phyloP scores from a whole-genome alignment of 2,329 filamentous ascomycete species.

The Leptographium lundbergii region DNA sequence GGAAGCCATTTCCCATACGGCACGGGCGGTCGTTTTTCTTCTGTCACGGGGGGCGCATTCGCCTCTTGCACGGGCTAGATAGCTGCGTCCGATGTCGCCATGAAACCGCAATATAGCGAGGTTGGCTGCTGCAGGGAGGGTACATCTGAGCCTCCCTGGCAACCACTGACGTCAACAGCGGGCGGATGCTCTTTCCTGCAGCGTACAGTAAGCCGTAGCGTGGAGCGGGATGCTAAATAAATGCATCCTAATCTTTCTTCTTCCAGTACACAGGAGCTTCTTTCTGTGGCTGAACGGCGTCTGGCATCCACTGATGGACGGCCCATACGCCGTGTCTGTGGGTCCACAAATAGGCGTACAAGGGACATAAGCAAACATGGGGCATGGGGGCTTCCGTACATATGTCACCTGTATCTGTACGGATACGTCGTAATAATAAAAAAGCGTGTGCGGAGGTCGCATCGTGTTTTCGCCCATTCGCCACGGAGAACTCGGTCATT shows the following conservation, averaged over 20 bases:
- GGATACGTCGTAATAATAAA: no score
- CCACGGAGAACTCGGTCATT: background rate
- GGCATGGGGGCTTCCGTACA: background rate
- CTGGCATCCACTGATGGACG: background rate
- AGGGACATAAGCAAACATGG: background rate
- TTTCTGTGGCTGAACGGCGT: background rate
- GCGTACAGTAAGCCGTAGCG: background rate
- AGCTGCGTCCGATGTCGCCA: background rate
- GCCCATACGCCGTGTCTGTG: background rate
- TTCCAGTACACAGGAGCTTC: background rate
- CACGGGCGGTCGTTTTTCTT: background rate
- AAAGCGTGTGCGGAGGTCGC: background rate
- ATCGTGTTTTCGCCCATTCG: slow-evolving; percentile 1
- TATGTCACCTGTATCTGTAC: background rate
- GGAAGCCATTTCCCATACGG: background rate
- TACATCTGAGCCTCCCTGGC: background rate
- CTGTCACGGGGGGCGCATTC: background rate
- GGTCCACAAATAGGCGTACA: background rate
- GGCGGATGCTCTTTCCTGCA: background rate
- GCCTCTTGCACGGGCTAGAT: background rate
- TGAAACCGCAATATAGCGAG: no score
- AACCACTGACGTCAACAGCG: background rate
- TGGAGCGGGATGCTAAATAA: background rate
- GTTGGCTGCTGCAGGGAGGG: background rate
- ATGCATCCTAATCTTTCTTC: background rate